Evolutionary conservation across 768 basidiomycete genomes (phyloP).

Genomic region (Boletus reticulatus): DNA sequence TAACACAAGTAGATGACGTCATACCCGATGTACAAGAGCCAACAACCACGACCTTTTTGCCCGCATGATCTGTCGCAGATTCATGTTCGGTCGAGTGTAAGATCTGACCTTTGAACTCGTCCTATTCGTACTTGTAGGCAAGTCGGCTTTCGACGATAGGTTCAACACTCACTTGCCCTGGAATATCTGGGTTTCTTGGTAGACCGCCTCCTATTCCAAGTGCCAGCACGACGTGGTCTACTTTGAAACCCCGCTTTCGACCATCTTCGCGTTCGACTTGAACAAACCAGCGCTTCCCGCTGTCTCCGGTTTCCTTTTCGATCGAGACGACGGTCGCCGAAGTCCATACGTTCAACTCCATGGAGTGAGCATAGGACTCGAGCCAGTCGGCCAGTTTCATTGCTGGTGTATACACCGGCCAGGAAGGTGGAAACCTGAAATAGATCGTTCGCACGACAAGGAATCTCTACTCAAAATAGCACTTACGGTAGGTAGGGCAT

Average conservation of each 20-base stretch:
- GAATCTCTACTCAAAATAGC: background rate
- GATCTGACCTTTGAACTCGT: conserved; percentile 59
- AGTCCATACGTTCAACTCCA: conserved; percentile 70
- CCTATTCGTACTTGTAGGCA: conserved; percentile 30
- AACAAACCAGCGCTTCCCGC: conserved; percentile 44
- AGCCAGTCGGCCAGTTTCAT: conserved; percentile 63
- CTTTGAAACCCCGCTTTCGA: conserved; percentile 37
- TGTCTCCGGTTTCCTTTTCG: conserved; percentile 26
- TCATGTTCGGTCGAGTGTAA: conserved; percentile 59
- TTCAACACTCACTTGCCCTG: conserved; percentile 38
- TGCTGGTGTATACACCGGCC: conserved; percentile 60
- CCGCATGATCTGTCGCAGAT: conserved; percentile 52
- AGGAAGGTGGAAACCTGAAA: conserved; percentile 53
- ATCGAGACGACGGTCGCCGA: conserved; percentile 35
- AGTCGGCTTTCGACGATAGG: background rate
- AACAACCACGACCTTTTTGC: conserved; percentile 71
- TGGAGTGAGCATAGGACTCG: conserved; percentile 55
- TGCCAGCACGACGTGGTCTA: conserved; percentile 51
- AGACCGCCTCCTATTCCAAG: conserved; percentile 46
- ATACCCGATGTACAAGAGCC: conserved; percentile 62
- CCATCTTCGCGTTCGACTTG: conserved; percentile 36
- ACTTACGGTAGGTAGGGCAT: conserved; percentile 57
- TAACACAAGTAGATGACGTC: conserved; percentile 19
- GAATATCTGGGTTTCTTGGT: conserved; percentile 43
- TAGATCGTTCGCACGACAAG: background rate